Conservation (phyloP, 495 filamentous ascomycete genomes). For the Neurospora discreta region DNA sequence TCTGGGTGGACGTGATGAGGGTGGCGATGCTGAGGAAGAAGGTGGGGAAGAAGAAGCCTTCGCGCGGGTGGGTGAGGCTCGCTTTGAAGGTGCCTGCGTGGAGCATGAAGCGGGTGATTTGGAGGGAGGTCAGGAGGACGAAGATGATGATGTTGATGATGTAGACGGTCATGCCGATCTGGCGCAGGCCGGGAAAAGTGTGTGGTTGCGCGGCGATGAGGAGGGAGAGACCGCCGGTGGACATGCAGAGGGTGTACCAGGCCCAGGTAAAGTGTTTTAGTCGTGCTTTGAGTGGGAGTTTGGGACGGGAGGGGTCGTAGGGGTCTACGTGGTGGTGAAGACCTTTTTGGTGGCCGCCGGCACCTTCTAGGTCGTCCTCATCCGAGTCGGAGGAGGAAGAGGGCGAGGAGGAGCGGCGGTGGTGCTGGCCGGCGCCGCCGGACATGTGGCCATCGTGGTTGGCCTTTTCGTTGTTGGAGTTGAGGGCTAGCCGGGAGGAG, state of each 20-base stretch:
- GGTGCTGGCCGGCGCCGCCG: background rate
- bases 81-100: constrained; percentile 38
- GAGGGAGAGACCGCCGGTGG: constrained; percentile 54
- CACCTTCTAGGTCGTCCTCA: background rate
- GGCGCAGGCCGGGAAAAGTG: constrained; percentile 43
- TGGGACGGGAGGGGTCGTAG: constrained; percentile 3
- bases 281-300: constrained; percentile 21
- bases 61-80: constrained; percentile 50
- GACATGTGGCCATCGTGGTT: background rate
- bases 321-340: background rate
- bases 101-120: constrained; percentile 47
- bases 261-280: constrained; percentile 64
- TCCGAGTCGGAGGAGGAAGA: no score
- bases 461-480: background rate
- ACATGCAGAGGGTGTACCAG: constrained; percentile 62
- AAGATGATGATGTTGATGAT: constrained; percentile 55
- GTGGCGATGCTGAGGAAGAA: constrained; percentile 57
- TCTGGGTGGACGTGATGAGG: constrained; percentile 48
- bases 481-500: background rate
- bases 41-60: constrained; percentile 58
- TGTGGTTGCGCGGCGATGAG: constrained; percentile 49
- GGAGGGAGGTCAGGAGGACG: constrained; percentile 35
- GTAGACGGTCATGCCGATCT: constrained; percentile 53
- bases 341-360: background rate
- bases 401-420: no score